Conservation (phyloP, 805 yeast genomes). For the Lachancea lanzarotensis region DNA sequence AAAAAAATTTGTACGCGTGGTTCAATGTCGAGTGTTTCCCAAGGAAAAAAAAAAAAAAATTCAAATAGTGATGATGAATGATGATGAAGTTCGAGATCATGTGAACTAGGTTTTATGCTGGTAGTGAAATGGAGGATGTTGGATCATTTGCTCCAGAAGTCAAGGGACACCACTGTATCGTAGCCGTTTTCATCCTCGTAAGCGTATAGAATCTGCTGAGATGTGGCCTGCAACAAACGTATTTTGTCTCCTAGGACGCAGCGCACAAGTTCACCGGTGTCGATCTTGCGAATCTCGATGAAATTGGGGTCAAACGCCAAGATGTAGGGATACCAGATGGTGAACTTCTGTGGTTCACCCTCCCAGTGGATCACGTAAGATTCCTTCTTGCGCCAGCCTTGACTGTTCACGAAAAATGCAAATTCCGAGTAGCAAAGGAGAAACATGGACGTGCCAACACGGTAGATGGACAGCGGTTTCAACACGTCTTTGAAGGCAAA, state of each 20-base stretch:
- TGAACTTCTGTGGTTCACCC: constrained; percentile 87
- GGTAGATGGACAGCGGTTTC: constrained; percentile 86
- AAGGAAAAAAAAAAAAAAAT: no score
- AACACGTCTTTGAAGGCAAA: constrained; percentile 69
- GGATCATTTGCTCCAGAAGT: constrained; percentile 61
- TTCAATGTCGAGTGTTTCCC: no score
- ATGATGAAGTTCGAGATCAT: not conserved
- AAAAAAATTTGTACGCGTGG: no score
- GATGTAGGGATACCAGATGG: constrained; percentile 89
- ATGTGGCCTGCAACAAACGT: constrained; percentile 77
- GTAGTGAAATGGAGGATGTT: no score
- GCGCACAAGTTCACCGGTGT: constrained; percentile 74
- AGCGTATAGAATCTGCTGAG: constrained; percentile 89
- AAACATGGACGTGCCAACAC: constrained; percentile 75
- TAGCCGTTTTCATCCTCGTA: constrained; percentile 86
- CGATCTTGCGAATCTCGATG: constrained; percentile 88
- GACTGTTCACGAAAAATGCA: constrained; percentile 87
- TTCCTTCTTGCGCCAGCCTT: constrained; percentile 94
- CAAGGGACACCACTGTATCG: constrained; percentile 87
- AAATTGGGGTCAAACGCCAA: constrained; percentile 85
- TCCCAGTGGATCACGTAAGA: constrained; percentile 97
- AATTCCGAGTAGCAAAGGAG: constrained; percentile 85
- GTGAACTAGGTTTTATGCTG: not conserved
- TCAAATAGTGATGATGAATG: not conserved
- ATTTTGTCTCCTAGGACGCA: constrained; percentile 92